Percentiles rank a stretch among this genome's conserved stretches.
These are phyloP conservation scores for Pythium phragmiticola DNA, from an alignment of 352 stramenopile species.

Conservation along the genomic window DNA sequence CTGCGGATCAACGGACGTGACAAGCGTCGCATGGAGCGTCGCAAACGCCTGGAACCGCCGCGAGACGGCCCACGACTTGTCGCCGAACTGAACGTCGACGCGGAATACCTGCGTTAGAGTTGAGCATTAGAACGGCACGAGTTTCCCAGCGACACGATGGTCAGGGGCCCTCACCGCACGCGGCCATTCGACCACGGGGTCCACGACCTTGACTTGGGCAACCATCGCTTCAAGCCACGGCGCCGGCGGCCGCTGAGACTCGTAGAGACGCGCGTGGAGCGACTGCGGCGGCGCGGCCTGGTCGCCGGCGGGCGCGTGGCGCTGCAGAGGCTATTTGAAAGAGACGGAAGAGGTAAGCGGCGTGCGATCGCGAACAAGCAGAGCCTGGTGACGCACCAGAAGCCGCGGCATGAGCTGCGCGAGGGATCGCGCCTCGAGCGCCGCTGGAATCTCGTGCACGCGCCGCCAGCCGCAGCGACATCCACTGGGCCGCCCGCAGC, in stretches of 20 bases:
- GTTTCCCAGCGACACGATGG: background rate
- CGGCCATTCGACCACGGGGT: slow-evolving; percentile 40
- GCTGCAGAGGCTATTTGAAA: background rate
- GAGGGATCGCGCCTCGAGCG: slow-evolving; percentile 18
- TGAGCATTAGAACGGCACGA: background rate
- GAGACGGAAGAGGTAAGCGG: background rate
- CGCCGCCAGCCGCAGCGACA: slow-evolving; percentile 26
- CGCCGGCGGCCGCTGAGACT: slow-evolving; percentile 27
- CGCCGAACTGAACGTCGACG: slow-evolving; percentile 36
- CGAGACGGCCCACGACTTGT: slow-evolving; percentile 44
- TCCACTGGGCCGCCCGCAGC: slow-evolving; percentile 7
- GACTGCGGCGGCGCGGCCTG: background rate
- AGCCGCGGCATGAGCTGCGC: slow-evolving; percentile 17
- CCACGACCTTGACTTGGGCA: slow-evolving; percentile 34
- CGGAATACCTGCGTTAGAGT: slow-evolving; percentile 40
- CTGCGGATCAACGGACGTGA: too few relatives aligned
- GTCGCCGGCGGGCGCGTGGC: background rate
- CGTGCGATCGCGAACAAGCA: background rate
- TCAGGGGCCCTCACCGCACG: slow-evolving; percentile 29
- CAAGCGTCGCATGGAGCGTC: slow-evolving; percentile 30
- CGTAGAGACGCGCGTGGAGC: slow-evolving; percentile 29
- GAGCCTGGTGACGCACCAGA: slow-evolving; percentile 4
- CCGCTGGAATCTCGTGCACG: slow-evolving; percentile 15
- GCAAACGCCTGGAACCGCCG: slow-evolving; percentile 51
- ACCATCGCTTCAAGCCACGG: slow-evolving; percentile 31